phyloP scores from a whole-genome alignment of 2,329 filamentous ascomycete species.

The Ophiostoma piceae region DNA sequence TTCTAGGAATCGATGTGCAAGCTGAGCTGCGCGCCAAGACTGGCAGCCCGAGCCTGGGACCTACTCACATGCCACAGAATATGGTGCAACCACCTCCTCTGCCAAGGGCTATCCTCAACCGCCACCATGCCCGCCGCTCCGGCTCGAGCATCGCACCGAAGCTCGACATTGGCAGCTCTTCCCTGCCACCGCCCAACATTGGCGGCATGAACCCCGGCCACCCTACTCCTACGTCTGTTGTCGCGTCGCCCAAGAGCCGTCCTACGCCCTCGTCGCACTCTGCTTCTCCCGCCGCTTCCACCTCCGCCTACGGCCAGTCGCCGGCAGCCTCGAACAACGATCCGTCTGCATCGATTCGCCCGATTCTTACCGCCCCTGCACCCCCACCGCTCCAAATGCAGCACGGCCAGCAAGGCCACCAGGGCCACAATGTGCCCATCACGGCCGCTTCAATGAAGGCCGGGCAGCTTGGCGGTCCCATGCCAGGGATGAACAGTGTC shows the following conservation, averaged over 20 bases:
- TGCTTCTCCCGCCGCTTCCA: constrained; percentile 50
- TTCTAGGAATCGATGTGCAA: constrained; percentile 86
- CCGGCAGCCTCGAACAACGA: constrained; percentile 44
- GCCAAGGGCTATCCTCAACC: constrained; percentile 74
- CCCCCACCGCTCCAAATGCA: constrained; percentile 21
- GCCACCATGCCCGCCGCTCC: constrained; percentile 68
- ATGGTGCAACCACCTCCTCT: constrained; percentile 69
- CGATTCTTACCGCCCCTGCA: constrained; percentile 33
- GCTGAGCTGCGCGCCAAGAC: constrained; percentile 91
- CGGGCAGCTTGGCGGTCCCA: constrained; percentile 29
- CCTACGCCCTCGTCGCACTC: constrained; percentile 77
- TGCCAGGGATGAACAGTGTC: constrained; percentile 24
- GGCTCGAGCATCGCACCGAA: constrained; percentile 72
- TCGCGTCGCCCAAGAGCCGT: constrained; percentile 62
- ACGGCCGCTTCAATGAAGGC: constrained; percentile 36
- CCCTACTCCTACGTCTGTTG: constrained; percentile 47
- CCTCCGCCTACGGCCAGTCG: constrained; percentile 39
- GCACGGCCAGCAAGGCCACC: constrained; percentile 26
- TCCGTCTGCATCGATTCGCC: constrained; percentile 39
- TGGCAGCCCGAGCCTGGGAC: constrained; percentile 73
- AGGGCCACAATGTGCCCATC: constrained; percentile 19
- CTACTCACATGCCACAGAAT: constrained; percentile 61
- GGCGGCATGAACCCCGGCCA: constrained; percentile 30
- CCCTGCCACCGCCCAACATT: constrained; percentile 40
- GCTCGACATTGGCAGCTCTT: constrained; percentile 50